A percentile compares a stretch with the other conserved stretches of the same genome.
Conservation (phyloP, 257 asterid genomes). For the Solanum paucissectum region DNA sequence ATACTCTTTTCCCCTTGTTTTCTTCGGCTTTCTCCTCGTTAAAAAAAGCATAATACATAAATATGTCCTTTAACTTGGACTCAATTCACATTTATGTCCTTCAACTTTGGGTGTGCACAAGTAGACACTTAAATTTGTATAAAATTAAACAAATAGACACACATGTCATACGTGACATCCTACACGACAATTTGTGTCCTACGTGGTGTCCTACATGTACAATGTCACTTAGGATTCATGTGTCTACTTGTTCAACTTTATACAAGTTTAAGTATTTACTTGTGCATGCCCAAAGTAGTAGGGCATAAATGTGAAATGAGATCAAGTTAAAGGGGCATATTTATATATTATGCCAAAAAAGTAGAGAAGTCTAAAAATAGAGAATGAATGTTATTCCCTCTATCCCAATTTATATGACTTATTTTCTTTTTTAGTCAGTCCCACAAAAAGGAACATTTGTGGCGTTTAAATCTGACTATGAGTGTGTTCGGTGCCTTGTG, state of each 20-base stretch:
- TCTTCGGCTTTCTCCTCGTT: too few relatives aligned
- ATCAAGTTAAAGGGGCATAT: not conserved
- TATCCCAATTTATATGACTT: too few relatives aligned
- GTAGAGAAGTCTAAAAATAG: too few relatives aligned
- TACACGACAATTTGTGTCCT: not conserved
- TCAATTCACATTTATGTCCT: not conserved
- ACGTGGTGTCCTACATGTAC: not conserved
- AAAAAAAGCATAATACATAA: too few relatives aligned
- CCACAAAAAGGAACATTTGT: slow-evolving; percentile 59
- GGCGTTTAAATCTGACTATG: slow-evolving; percentile 29
- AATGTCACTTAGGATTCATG: not conserved
- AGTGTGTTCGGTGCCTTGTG: slow-evolving; percentile 25
- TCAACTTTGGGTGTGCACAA: not conserved
- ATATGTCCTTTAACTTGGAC: not conserved
- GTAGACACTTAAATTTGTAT: not conserved
- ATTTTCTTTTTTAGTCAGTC: too few relatives aligned
- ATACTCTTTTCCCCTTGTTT: not conserved
- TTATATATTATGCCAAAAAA: not conserved
- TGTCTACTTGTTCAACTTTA: not conserved
- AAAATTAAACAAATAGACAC: not conserved
- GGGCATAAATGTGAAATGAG: not conserved
- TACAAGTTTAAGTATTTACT: not conserved
- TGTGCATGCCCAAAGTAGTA: not conserved
- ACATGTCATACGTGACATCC: not conserved
- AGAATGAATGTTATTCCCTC: too few relatives aligned